Evolutionary conservation across 805 yeast species (phyloP).

Genomic region (Blastobotrys robertii): DNA sequence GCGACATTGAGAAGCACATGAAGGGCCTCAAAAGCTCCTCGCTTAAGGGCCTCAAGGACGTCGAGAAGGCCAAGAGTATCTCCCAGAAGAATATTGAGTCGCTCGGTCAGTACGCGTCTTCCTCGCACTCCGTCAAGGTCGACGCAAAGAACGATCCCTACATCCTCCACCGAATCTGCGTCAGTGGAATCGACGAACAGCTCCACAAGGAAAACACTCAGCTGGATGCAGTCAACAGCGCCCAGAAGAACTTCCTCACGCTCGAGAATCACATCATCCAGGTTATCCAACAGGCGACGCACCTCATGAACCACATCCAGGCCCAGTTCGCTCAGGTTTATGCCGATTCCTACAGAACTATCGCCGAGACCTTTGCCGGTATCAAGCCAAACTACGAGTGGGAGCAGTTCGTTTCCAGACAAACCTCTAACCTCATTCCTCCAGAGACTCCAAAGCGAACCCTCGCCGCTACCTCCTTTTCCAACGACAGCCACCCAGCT

Average conservation of each 20-base stretch:
- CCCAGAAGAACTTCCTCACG: constrained; percentile 33
- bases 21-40: constrained; percentile 32
- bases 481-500: constrained; percentile 32
- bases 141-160: constrained; percentile 40
- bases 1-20: constrained; percentile 35
- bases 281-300: constrained; percentile 33
- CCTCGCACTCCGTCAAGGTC: constrained; percentile 18
- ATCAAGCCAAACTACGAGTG: constrained; percentile 38
- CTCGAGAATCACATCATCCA: constrained; percentile 37
- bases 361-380: constrained; percentile 25
- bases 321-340: constrained; percentile 25
- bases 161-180: constrained; percentile 31
- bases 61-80: constrained; percentile 26
- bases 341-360: constrained; percentile 23
- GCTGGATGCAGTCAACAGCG: constrained; percentile 34
- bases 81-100: constrained; percentile 33
- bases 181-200: constrained; percentile 33
- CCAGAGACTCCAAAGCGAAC: constrained; percentile 29
- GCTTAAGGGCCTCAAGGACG: constrained; percentile 29
- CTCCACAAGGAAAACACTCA: constrained; percentile 37
- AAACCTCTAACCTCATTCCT: constrained; percentile 28
- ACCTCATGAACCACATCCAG: constrained; percentile 24
- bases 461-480: constrained; percentile 29
- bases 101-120: constrained; percentile 28
- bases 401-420: constrained; percentile 30